Evolutionary conservation across 495 filamentous ascomycete species (phyloP).

Genomic region (Letharia lupina): DNA sequence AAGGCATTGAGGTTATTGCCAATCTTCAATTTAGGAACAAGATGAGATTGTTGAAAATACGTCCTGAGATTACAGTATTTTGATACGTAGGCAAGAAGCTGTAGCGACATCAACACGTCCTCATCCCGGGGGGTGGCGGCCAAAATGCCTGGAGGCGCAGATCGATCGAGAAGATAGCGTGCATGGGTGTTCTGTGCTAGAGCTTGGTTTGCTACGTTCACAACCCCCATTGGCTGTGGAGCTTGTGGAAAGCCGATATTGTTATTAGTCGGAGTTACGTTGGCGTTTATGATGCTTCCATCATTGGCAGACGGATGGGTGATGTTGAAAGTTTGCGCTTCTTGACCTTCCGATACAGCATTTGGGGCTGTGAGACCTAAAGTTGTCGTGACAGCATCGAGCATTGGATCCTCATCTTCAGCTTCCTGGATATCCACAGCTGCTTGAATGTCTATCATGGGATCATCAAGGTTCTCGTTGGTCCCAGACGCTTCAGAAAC

Average conservation of each 20-base stretch:
- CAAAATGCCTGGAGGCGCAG: constrained; percentile 56
- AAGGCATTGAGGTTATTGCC: constrained; percentile 72
- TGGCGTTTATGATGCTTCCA: constrained; percentile 72
- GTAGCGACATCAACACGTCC: constrained; percentile 96
- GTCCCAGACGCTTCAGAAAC: constrained; percentile 54
- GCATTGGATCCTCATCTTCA: constrained; percentile 61
- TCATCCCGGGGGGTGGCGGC: constrained; percentile 92
- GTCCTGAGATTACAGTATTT: constrained; percentile 95
- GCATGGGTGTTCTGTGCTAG: constrained; percentile 58
- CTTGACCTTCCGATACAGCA: constrained; percentile 65
- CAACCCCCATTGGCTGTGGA: constrained; percentile 53
- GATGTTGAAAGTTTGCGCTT: constrained; percentile 88
- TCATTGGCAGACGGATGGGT: constrained; percentile 83
- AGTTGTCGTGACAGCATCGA: constrained; percentile 65
- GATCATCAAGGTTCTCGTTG: constrained; percentile 55
- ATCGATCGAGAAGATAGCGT: constrained; percentile 66
- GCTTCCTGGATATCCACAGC: constrained; percentile 74
- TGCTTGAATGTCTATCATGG: constrained; percentile 69
- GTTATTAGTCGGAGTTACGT: constrained; percentile 47
- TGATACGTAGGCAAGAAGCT: constrained; percentile 92
- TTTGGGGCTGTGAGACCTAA: constrained; percentile 69
- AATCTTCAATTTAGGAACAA: constrained; percentile 87
- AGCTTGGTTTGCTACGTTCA: constrained; percentile 63
- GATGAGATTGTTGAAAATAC: constrained; percentile 90
- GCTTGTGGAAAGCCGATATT: constrained; percentile 69